Base-by-base conservation (phyloP, 345 rosid species). In the Populus alba region DNA sequence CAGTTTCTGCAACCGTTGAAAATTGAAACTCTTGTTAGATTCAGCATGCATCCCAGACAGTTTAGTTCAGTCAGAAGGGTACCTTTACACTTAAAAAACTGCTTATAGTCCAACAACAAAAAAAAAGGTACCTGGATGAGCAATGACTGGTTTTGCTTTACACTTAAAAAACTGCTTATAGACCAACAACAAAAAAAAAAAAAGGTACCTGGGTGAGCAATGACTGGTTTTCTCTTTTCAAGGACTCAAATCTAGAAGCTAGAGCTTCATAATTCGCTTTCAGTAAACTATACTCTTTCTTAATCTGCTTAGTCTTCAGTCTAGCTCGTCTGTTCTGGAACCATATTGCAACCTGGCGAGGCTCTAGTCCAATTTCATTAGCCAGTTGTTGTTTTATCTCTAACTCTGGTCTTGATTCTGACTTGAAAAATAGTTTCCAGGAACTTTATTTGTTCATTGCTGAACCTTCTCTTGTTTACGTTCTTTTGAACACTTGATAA, bases 241-340 rank as follows among this genome's bases (percentile, higher is more conserved):
- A 49, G 22, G 83, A 81, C 74, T 79, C 86, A 27, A 67, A 74
- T 51, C 77, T 76, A 63, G 78, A 86, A 61, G 74, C 81, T 61
- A 75, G 73, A 72, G 68, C 73, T 20, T 81, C 72, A 20, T 71
- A 68, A 43, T 68, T 80, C 35, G 43, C 70, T 76, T 82, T 82
- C 20, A 84, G 79, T 20, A 43, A 51, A 38, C 43, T 77, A 22
- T 82, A 86, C 17, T 87, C 88, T n/a, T 39, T 78, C 79, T 87
- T 88, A 67, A 84, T 66, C 73, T 80, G 88, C 81, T 86, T 87
- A 20, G 77, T 66, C 77, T 86, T 87, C 27, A 71, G 77, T 70
- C 90, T 87, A 63, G 88, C 88, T 66, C 86, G 73, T 23, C 84
- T 79, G 70, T 82, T 87, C 77, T 87, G 90, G 41, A 87, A 85